phyloP scores from a whole-genome alignment of 495 filamentous ascomycete genomes.

The Usnea hakonensis region DNA sequence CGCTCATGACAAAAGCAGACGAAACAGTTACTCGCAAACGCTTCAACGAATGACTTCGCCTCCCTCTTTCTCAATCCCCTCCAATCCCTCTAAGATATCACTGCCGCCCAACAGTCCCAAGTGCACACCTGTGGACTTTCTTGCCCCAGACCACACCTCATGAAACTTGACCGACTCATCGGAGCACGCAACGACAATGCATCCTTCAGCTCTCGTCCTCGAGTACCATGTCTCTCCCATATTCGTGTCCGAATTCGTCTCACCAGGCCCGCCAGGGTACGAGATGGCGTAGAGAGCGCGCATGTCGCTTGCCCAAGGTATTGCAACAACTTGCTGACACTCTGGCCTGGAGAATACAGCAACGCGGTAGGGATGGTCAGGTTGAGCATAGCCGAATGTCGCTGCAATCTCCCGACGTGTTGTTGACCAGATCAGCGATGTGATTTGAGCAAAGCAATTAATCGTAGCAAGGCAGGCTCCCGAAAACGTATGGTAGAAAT shows the following conservation, averaged over 20 bases:
- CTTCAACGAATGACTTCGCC: slow-evolving; percentile 27
- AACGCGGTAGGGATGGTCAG: slow-evolving; percentile 83
- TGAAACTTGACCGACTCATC: slow-evolving; percentile 95
- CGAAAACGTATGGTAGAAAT: slow-evolving; percentile 85
- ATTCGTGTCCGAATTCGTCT: slow-evolving; percentile 28
- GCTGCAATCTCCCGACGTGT: slow-evolving; percentile 81
- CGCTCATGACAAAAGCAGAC: not conserved
- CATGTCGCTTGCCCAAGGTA: slow-evolving; percentile 81
- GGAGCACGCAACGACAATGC: slow-evolving; percentile 88
- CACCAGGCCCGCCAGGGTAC: slow-evolving; percentile 30
- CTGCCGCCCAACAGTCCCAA: slow-evolving; percentile 74
- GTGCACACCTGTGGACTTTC: slow-evolving; percentile 46
- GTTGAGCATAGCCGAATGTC: slow-evolving; percentile 92
- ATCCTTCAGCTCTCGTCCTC: slow-evolving; percentile 71
- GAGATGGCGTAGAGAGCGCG: slow-evolving; percentile 43
- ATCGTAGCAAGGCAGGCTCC: slow-evolving; percentile 85
- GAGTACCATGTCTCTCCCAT: slow-evolving; percentile 46
- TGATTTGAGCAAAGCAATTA: slow-evolving; percentile 88
- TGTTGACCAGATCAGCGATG: slow-evolving; percentile 82
- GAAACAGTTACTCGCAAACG: not conserved
- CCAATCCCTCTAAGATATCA: slow-evolving; percentile 75
- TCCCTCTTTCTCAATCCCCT: slow-evolving; percentile 76
- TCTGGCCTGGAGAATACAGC: slow-evolving; percentile 95
- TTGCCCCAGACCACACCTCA: slow-evolving; percentile 74
- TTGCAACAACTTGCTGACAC: slow-evolving; percentile 77